A percentile compares a stretch with the other conserved stretches of the same genome.
These are phyloP conservation scores for Tulasnella sp. DNA, from an alignment of 768 basidiomycete genomes.

Conservation along the genomic window DNA sequence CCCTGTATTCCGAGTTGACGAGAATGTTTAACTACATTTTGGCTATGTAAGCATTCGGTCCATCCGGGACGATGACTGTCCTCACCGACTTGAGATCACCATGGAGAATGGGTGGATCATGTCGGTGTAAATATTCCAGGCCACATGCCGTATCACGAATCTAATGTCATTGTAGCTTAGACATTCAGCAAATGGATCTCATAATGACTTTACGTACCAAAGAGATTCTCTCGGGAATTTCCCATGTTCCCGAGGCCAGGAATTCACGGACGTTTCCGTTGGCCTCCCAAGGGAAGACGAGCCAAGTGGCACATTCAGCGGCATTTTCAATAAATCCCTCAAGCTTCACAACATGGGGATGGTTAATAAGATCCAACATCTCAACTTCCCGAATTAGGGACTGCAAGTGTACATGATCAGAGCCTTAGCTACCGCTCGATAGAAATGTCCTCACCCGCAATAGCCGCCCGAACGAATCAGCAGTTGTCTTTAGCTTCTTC, in stretches of 20 bases:
- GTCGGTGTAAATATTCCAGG: background rate
- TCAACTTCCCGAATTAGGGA: background rate
- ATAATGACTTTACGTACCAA: background rate
- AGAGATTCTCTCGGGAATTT: background rate
- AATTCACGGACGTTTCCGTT: background rate
- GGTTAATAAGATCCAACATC: background rate
- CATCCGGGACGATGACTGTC: background rate
- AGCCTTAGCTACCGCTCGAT: background rate
- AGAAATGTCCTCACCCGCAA: background rate
- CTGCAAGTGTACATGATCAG: background rate
- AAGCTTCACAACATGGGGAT: background rate
- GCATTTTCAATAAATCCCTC: background rate
- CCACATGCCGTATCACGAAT: background rate
- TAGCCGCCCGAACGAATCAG: background rate
- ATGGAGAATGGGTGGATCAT: background rate
- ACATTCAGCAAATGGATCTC: background rate
- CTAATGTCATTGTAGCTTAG: background rate
- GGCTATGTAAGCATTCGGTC: background rate
- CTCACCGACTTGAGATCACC: background rate
- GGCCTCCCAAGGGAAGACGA: background rate
- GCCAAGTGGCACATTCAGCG: background rate
- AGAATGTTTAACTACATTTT: background rate
- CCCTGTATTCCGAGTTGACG: background rate
- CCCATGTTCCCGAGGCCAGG: background rate
- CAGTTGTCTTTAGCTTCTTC: background rate